Percentiles rank a stretch among this genome's conserved stretches.
Conservation (phyloP, 169 alveolate species). For the Cryptosporidium bovis region DNA sequence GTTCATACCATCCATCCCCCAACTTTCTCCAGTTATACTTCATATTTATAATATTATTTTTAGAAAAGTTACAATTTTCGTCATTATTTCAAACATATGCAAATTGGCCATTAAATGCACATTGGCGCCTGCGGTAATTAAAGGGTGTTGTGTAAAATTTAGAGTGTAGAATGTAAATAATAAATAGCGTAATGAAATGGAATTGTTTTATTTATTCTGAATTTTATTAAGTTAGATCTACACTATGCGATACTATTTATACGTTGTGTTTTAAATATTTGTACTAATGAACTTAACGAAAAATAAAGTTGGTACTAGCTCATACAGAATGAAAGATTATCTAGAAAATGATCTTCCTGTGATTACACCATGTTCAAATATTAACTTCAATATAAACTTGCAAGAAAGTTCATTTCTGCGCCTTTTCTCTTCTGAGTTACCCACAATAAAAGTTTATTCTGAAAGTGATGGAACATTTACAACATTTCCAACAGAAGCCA, state of each 20-base stretch:
- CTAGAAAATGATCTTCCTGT: conserved; percentile 38
- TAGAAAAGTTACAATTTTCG: not conserved
- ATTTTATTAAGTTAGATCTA: too few species aligned
- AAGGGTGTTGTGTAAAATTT: conserved; percentile 37
- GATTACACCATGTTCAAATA: conserved; percentile 39
- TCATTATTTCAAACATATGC: conserved; percentile 14
- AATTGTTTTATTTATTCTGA: too few species aligned
- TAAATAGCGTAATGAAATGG: too few species aligned
- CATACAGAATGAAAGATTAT: not conserved
- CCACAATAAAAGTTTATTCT: conserved; percentile 43
- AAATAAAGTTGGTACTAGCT: not conserved
- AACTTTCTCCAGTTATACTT: conserved; percentile 57
- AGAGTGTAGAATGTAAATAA: not conserved
- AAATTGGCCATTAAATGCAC: conserved; percentile 45
- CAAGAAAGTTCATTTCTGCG: not conserved
- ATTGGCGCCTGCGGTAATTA: conserved; percentile 45
- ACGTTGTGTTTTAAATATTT: too few species aligned
- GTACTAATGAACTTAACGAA: too few species aligned
- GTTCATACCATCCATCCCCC: conserved; percentile 53
- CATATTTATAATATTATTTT: conserved; percentile 1
- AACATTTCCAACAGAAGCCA: not conserved
- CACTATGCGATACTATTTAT: too few species aligned
- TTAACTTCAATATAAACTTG: not conserved
- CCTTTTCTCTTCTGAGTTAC: not conserved
- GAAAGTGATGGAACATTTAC: conserved; percentile 43